Conservation (phyloP, 75 land plant species). For the Selaginella moellendorffii region DNA sequence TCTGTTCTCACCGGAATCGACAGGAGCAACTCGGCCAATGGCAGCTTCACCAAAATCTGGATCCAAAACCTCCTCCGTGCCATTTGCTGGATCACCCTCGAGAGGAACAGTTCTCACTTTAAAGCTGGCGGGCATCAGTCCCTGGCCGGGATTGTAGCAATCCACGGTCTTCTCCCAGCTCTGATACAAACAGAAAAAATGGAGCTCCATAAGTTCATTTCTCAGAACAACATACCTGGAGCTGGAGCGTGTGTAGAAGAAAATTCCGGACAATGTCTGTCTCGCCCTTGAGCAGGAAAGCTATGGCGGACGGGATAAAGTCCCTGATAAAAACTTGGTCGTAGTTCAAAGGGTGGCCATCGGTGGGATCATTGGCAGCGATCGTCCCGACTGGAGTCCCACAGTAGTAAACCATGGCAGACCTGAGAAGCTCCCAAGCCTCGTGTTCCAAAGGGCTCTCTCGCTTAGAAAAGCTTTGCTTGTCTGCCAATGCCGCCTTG, state of each 20-base stretch:
- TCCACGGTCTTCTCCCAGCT: constrained; percentile 97
- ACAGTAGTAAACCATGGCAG: constrained; percentile 58
- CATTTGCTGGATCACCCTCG: constrained; percentile 57
- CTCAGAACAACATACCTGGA: constrained; percentile 41
- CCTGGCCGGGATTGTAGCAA: constrained; percentile 93
- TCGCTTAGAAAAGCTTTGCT: too few relatives aligned
- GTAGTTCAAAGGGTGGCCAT: constrained; percentile 43
- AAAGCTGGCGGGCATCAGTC: constrained; percentile 95
- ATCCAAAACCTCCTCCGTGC: constrained; percentile 79
- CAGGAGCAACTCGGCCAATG: constrained; percentile 97
- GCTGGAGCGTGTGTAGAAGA: constrained; percentile 69
- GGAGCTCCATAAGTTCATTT: constrained; percentile 12
- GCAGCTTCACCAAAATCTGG: constrained; percentile 98
- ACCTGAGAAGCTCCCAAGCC: constrained; percentile 55
- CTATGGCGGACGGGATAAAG: constrained; percentile 78
- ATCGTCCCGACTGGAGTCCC: constrained; percentile 71
- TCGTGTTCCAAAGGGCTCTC: constrained; percentile 43
- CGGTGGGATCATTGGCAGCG: constrained; percentile 71
- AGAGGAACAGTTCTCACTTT: constrained; percentile 70
- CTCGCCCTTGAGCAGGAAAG: constrained; percentile 82
- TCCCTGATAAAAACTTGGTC: constrained; percentile 91
- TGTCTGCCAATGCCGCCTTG: too few relatives aligned
- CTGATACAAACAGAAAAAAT: constrained; percentile 17
- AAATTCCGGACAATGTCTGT: constrained; percentile 74
- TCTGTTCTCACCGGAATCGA: constrained; percentile 78